Evolutionary conservation across 176 grass and related monocot species (phyloP).

Genomic region (Elaeis guineensis): DNA sequence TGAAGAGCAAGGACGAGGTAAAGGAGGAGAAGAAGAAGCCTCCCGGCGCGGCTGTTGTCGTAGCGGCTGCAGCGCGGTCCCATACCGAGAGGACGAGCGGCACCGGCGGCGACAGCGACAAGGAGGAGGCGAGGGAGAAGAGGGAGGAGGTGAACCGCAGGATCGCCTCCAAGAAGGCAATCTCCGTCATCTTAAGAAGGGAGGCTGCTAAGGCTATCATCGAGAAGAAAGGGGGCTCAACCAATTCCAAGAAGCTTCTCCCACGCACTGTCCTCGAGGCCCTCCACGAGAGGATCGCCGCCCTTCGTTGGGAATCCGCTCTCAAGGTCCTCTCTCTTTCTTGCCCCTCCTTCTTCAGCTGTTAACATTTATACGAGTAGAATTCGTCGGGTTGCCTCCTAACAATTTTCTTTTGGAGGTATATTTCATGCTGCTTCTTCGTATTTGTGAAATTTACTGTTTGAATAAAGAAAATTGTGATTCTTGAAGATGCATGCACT

Average conservation of each 20-base stretch:
- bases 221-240: conserved; percentile 68
- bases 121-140: conserved; percentile 29
- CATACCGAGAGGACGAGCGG: not conserved
- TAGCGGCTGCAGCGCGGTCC: not conserved
- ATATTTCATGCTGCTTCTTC: no score
- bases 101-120: conserved; percentile 1
- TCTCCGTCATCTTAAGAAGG: conserved; percentile 80
- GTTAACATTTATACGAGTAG: no score
- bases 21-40: no score
- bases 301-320: conserved; percentile 78
- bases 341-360: no score
- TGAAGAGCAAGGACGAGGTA: no score
- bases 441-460: no score
- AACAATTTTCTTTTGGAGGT: no score
- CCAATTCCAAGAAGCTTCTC: conserved; percentile 62
- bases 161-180: conserved; percentile 77
- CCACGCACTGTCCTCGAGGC: conserved; percentile 86
- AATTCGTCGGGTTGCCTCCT: no score
- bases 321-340: conserved; percentile 43
- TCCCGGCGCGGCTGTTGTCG: not conserved
- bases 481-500: no score
- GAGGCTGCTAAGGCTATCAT: conserved; percentile 86
- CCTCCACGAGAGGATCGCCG: conserved; percentile 66
- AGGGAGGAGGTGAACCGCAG: conserved; percentile 78
- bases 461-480: no score